These are phyloP conservation scores for Venturia oleaginea DNA, from an alignment of 2,329 filamentous ascomycete genomes.

Conservation along the genomic window DNA sequence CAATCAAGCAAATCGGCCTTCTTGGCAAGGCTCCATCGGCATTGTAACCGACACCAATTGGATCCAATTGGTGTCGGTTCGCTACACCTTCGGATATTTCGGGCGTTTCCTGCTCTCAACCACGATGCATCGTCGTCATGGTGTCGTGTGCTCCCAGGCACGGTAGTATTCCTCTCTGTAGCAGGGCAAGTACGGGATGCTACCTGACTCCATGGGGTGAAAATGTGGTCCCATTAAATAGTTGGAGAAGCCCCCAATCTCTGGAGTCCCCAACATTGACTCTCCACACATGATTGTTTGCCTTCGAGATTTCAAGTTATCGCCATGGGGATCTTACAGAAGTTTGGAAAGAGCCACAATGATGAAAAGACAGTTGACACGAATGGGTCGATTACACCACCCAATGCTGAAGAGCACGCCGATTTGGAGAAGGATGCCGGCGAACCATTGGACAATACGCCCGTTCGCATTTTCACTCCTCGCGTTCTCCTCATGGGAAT, in stretches of 20 bases:
- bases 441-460: conserved; percentile 4
- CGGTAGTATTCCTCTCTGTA: not conserved
- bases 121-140: conserved; percentile 6
- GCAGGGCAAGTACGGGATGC: not conserved
- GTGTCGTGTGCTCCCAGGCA: not conserved
- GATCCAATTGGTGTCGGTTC: not conserved
- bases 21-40: not conserved
- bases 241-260: not conserved
- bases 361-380: not conserved
- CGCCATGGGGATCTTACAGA: conserved; percentile 5
- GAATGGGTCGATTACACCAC: conserved; percentile 2
- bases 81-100: not conserved
- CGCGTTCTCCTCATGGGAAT: conserved; percentile 12
- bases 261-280: not conserved
- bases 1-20: not conserved
- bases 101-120: not conserved
- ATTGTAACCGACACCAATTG: not conserved
- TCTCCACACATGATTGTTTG: not conserved
- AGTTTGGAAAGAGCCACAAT: not conserved
- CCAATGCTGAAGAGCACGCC: not conserved
- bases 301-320: not conserved
- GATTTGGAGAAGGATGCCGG: conserved; percentile 9
- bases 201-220: not conserved
- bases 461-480: conserved; percentile 3
- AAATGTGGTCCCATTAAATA: conserved; percentile 5